Evolutionary conservation across 1,284 basidiomycete species (phyloP), one percentile per base, ranked within the genome.

Genomic region (Tetrapyrgos nigripes): DNA sequence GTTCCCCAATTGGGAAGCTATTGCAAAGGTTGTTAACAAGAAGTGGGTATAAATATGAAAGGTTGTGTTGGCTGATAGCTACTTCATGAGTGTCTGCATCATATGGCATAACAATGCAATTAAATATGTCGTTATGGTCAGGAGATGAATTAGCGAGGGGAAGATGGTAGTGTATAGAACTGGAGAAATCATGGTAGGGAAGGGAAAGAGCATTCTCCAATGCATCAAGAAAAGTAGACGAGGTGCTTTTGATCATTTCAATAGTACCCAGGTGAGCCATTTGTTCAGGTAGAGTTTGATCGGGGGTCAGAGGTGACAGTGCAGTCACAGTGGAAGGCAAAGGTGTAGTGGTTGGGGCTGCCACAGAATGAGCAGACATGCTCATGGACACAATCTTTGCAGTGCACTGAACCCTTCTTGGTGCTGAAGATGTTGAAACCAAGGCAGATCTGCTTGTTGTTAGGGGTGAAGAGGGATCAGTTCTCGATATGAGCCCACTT

Each of bases 1-100:
- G 51, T 3, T 53, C 46, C 9, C 66, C 62, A 28, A 67, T 55
- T 1, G 61, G 62, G 24, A 65, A 65, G 21, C 64, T 62, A 2
- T 52, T 0, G 0, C 43, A 17, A 1, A 65, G 56, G 28, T 64
- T 62, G 23, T 62, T 19, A 19, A 64, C 53, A 3, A 80, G 71
- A 5, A 59, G 33, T 0, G 74, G 73, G 50, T 77, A 76, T 14
- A 55, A 14, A 4, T 54, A 10, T 2, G 51, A 27, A 11, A 74
- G 61, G 31, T 37, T 49, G 45, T 33, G 37, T 10, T 26, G 3
- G 19, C 2, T 3, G 6, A 55, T 21, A 1, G 31, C 17, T 21
- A 3, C 14, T 4, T 31, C 13, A 19, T 44, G 53, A 3, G 53
- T 55, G 14, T n/a, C n/a, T n/a, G n/a, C n/a, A n/a, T n/a, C n/a